Base-by-base conservation (phyloP, 2,329 filamentous ascomycete genomes). In the Aspergillus niger region DNA sequence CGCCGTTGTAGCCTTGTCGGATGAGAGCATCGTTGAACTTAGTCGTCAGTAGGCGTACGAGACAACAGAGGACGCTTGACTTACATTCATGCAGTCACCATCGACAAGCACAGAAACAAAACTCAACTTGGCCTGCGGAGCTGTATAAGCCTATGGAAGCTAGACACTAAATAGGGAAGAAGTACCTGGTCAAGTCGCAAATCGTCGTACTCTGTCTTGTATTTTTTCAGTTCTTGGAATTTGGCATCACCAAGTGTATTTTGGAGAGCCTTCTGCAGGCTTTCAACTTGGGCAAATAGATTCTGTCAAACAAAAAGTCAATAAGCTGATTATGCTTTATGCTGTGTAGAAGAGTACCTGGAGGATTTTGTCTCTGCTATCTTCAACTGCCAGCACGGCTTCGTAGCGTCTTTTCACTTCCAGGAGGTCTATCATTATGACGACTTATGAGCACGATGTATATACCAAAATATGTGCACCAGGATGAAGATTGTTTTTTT, bases 51-150 rank as follows among this genome's bases (percentile, higher is more conserved):
- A 7, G 13, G 4, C 20, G 20, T 20, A 8, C n/a, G 30, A 24
- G 48, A 20, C 13, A 26, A 57, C 24, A 10, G 10, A 2, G n/a
- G n/a, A 2, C 1, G 22, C 11, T 8, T 36, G 20, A 28, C 69
- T 58, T 68, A 77, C 76, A 58, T 69, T 70, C 74, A 77, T 77
- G 56, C 70, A 71, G 57, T 79, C 77, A 3, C 77, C 77, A 62
- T 78, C 77, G 57, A 79, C 70, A 15, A 79, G 58, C 44, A 77
- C 74, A 8, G 70, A 71, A 56, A 70, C 71, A 65, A 72, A 77
- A 36, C 48, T 63, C 11, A 68, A 36, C 39, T 57, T 67, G 3
- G 53, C 56, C 67, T 69, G 17, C 8, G 8, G 7, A 15, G 3
- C 10, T 5, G 61, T 20, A 55, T 38, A 8, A n/a, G 22, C 8